A percentile compares a stretch with the other conserved stretches of the same genome.
Conservation (phyloP, 495 filamentous ascomycete genomes). For the Neurospora terricola region DNA sequence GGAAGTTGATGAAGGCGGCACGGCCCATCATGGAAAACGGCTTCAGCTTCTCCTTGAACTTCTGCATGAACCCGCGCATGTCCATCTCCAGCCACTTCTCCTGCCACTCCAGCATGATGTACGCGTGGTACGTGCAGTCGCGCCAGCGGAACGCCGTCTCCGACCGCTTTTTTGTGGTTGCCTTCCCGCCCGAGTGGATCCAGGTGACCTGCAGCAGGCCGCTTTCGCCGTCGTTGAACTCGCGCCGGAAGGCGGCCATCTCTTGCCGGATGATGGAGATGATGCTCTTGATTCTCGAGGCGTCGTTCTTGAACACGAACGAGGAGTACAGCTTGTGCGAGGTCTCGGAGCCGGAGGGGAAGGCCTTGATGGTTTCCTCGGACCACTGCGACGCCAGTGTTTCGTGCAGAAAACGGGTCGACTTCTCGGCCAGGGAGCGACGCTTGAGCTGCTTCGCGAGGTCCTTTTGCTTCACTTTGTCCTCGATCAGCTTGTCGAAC, state of each 20-base stretch:
- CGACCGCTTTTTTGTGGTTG: background rate
- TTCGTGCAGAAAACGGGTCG: constrained; percentile 21
- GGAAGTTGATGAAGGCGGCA: background rate
- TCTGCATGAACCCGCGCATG: constrained; percentile 13
- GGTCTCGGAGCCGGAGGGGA: constrained; percentile 9
- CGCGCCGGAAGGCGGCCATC: background rate
- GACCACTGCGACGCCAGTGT: constrained; percentile 22
- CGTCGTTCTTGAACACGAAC: constrained; percentile 2
- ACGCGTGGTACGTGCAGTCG: constrained; percentile 12
- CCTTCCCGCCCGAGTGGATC: constrained; percentile 6
- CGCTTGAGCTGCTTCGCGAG: constrained; percentile 11
- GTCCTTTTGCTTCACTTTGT: background rate
- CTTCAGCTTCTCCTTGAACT: constrained; percentile 11
- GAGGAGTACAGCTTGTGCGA: constrained; percentile 13
- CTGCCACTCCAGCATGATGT: constrained; percentile 19
- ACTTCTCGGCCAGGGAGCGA: constrained; percentile 12
- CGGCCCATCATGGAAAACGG: background rate
- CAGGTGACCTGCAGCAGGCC: background rate
- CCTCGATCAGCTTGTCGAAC: background rate
- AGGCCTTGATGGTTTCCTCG: constrained; percentile 15
- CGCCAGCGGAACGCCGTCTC: constrained; percentile 19
- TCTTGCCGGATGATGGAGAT: background rate
- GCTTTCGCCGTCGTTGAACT: background rate
- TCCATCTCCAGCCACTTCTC: constrained; percentile 20
- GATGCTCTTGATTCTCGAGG: background rate